A percentile compares a stretch with the other conserved stretches of the same genome.
These are phyloP conservation scores for Phytopythium boreale DNA, from an alignment of 352 stramenopile genomes.

Conservation along the genomic window DNA sequence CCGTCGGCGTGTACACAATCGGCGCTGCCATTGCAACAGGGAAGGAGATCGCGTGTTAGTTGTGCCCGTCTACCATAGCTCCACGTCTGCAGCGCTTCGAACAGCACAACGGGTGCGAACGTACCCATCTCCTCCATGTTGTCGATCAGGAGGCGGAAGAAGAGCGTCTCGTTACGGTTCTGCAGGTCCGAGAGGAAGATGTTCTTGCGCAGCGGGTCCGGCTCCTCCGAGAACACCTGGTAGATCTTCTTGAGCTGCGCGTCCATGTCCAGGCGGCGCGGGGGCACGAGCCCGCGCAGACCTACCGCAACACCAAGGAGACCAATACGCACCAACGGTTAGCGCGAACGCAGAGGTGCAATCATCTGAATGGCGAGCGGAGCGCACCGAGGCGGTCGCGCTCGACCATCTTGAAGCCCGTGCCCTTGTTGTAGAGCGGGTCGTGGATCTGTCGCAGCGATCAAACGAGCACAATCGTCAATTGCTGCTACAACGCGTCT, in stretches of 20 bases:
- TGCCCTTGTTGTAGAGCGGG: slow-evolving; percentile 88
- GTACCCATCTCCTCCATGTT: slow-evolving; percentile 91
- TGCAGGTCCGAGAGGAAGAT: slow-evolving; percentile 93
- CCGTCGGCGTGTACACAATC: slow-evolving; percentile 97
- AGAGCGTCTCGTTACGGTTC: slow-evolving; percentile 96
- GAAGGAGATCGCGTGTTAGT: background rate
- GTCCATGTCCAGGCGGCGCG: slow-evolving; percentile 64
- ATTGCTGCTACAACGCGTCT: background rate
- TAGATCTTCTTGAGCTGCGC: slow-evolving; percentile 78
- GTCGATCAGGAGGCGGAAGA: slow-evolving; percentile 91
- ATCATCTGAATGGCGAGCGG: background rate
- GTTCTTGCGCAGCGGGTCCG: slow-evolving; percentile 90
- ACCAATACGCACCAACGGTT: background rate
- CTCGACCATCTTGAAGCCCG: slow-evolving; percentile 80
- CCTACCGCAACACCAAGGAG: slow-evolving; percentile 20
- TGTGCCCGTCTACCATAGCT: too few species aligned
- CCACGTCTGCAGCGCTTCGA: background rate
- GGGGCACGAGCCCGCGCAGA: slow-evolving; percentile 81
- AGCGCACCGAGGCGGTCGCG: slow-evolving; percentile 74
- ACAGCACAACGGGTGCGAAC: slow-evolving; percentile 5
- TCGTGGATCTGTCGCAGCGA: slow-evolving; percentile 49
- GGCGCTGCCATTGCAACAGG: slow-evolving; percentile 50
- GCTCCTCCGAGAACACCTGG: slow-evolving; percentile 58
- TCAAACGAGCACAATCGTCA: background rate
- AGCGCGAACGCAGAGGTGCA: background rate